A percentile compares a stretch with the other conserved stretches of the same genome.
phyloP scores from a whole-genome alignment of 2,329 filamentous ascomycete genomes.

The Aspergillus oerlinghausenensis region DNA sequence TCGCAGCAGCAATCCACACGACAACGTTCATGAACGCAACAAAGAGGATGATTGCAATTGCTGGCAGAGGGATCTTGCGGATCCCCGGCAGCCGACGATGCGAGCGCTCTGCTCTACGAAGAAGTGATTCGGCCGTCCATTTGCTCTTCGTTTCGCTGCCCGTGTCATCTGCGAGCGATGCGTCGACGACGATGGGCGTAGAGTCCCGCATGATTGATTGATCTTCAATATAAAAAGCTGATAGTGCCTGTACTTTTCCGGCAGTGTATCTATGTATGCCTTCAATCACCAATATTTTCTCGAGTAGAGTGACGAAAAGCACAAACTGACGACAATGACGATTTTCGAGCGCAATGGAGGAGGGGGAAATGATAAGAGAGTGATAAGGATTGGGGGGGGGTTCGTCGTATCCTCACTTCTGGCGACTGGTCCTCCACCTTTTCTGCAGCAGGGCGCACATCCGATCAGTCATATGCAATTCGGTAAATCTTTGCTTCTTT shows the following conservation, averaged over 20 bases:
- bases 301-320: neutral
- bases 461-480: too few relatives aligned
- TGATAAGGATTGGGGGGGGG: neutral
- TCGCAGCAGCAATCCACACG: constrained; percentile 55
- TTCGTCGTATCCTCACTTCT: neutral
- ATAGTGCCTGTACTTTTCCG: neutral
- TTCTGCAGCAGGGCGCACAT: neutral
- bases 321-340: neutral
- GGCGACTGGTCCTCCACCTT: neutral
- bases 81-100: constrained; percentile 53
- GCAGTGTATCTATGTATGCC: neutral
- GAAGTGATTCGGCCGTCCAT: constrained; percentile 28
- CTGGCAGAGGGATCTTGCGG: constrained; percentile 52
- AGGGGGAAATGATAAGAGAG: neutral
- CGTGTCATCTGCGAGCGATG: neutral
- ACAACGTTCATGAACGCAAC: constrained; percentile 52
- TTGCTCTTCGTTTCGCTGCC: constrained; percentile 14
- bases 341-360: neutral
- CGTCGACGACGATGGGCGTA: neutral
- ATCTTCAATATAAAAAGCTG: neutral
- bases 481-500: neutral
- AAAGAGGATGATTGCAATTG: constrained; percentile 53
- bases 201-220: constrained; percentile 11
- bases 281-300: neutral
- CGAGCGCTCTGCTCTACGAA: constrained; percentile 40